Evolutionary conservation across 441 rosid species (phyloP), one percentile per base, ranked within the genome.

Genomic region (Pelargonium citronellum): DNA sequence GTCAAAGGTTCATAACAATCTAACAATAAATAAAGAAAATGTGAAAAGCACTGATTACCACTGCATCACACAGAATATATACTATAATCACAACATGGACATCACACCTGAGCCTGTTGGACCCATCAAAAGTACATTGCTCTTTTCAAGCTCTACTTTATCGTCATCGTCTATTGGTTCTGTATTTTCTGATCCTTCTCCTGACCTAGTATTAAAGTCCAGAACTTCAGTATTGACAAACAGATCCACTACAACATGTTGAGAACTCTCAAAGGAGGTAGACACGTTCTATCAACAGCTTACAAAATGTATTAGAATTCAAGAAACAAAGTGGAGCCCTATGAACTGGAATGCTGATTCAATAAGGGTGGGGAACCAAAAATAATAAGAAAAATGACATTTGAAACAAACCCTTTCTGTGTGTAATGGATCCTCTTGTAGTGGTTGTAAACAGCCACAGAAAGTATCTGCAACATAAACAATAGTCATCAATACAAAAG

Each of bases 371-470:
- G 7, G 22, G 27, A 20, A 49, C 72, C 60, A 58, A 30, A 22
- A 19, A 64, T 15, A 17, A 64, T 43, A 64, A 69, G 30, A 6
- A 51, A 24, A 43, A 71, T 19, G 77, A 51, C 78, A 71, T 7
- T 57, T 51, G 74, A 69, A 71, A 84, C 97, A 78, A 79, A 94
- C 98, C 89, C 89, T 79, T 88, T 87, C 66, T 55, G 79, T 79
- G 93, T 76, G 75, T 85, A 78, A 74, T 82, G 83, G 75, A 94
- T 85, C 84, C 97, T 88, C 87, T 91, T 94, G 73, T 94, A 94
- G 76, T 94, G 98, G 70, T 94, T 94, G 74, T 94, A 87, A 65
- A 94, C 97, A 75, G 97, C 98, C 39, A 94, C 97, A 41, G 97
- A 82, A 69, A 94, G 91, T 72, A 94, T 96, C 98, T 91, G 86